Percentiles rank a stretch among this genome's conserved stretches.
Conservation (phyloP, 2,329 filamentous ascomycete species). For the Ceratocystis destructans region DNA sequence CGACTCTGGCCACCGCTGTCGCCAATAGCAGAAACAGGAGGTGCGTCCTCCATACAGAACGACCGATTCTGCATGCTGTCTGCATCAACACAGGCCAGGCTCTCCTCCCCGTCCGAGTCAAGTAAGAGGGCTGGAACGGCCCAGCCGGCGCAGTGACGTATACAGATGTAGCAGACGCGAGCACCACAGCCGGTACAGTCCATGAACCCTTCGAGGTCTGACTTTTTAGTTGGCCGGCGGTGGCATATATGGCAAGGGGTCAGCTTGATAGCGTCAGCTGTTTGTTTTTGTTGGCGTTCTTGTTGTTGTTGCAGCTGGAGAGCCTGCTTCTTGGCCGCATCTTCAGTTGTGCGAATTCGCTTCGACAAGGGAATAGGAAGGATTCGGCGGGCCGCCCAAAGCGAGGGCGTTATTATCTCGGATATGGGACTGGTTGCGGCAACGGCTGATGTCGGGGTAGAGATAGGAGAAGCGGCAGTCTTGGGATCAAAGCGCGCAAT, state of each 20-base stretch:
- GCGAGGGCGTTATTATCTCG: background rate
- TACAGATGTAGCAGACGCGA: conserved; percentile 55
- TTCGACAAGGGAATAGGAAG: conserved; percentile 5
- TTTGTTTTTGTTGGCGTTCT: conserved; percentile 19
- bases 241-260: conserved; percentile 54
- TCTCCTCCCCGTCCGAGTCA: background rate
- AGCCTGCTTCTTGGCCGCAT: background rate
- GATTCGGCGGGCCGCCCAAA: conserved; percentile 10
- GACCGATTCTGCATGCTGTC: background rate
- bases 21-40: background rate
- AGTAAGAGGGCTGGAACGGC: conserved; percentile 12
- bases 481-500: background rate
- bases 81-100: background rate
- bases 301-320: conserved; percentile 14
- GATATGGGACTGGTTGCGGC: background rate
- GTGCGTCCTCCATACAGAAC: background rate
- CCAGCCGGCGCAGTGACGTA: conserved; percentile 47
- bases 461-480: background rate
- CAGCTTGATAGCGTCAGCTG: conserved; percentile 24
- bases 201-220: conserved; percentile 52
- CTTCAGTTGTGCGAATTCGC: background rate
- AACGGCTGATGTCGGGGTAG: background rate
- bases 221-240: conserved; percentile 49
- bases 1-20: background rate
- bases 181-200: conserved; percentile 48